Evolutionary conservation across 441 rosid species (phyloP), one percentile per base, ranked within the genome.

Genomic region (Populus hybrid): DNA sequence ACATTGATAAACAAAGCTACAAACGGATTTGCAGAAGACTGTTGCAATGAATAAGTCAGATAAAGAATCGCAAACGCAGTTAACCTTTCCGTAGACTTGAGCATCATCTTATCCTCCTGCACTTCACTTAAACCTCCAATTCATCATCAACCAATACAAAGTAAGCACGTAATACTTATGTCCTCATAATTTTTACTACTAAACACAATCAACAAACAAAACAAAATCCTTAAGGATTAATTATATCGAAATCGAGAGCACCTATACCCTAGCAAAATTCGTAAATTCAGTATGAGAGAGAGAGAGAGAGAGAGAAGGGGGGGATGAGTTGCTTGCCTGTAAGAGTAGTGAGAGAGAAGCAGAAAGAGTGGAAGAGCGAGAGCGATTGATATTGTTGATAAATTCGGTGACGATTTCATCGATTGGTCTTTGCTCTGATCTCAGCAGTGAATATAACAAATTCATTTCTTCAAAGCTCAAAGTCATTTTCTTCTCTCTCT

Each of bases 41-140:
- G 85, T 46, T 85, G 87, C 72, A 89, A 85, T 36, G 92, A 89
- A 84, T 90, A 93, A 69, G 89, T 70, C 71, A 85, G 89, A 81
- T 85, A 86, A 57, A 95, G 85, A 82, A 92, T 87, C 79, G 90
- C 85, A 81, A 90, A 90, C 35, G 91, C 93, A 76, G 89, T 86
- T 66, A 95, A 76, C 42, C 97, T 97, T 81, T 92, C 97, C 3
- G 90, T 77, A 69, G 89, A 75, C 69, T 75, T 77, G 71, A 95
- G 89, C 70, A 82, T 73, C 81, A 73, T 77, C 46, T 69, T 87
- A 68, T 92, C 97, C 98, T 92, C 97, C 99, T 94, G 97, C 84
- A 67, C 76, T 50, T 57, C 74, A 61, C 32, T 68, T 66, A 81
- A 70, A 78, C 30, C 70, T 36, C 40, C 81, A 65, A 63, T 28